These are phyloP conservation scores for Byssothecium circinans DNA, from an alignment of 2,329 filamentous ascomycete species.

Conservation along the genomic window DNA sequence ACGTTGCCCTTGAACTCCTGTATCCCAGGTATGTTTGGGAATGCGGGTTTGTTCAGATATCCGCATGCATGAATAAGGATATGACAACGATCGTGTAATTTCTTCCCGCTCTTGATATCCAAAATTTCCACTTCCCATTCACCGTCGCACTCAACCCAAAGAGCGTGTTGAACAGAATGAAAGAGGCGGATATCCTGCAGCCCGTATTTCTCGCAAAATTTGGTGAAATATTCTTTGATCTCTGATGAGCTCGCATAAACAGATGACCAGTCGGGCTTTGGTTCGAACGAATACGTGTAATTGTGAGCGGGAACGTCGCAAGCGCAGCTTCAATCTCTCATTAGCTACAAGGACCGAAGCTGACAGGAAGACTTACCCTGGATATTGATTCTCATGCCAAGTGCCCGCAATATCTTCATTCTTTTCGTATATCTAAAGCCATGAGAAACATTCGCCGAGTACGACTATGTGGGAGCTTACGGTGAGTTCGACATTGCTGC, in stretches of 20 bases:
- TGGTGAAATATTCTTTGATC: constrained; percentile 53
- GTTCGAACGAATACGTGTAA: constrained; percentile 50
- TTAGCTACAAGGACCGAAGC: too few relatives aligned
- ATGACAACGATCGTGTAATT: constrained; percentile 50
- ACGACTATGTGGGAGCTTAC: background rate
- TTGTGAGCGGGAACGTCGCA: constrained; percentile 52
- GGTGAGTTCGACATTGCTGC: constrained; percentile 49
- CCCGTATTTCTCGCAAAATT: constrained; percentile 57
- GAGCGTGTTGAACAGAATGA: constrained; percentile 50
- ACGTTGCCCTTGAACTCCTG: constrained; percentile 50
- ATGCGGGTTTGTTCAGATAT: constrained; percentile 45
- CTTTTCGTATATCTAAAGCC: constrained; percentile 48
- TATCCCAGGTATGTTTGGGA: constrained; percentile 46
- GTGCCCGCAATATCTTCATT: constrained; percentile 46
- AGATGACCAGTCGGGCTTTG: constrained; percentile 52
- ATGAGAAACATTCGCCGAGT: background rate
- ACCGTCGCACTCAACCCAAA: constrained; percentile 54
- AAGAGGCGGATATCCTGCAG: constrained; percentile 54
- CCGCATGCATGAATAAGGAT: constrained; percentile 50
- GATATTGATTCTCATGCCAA: constrained; percentile 51
- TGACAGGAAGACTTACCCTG: constrained; percentile 20
- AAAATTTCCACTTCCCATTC: constrained; percentile 54
- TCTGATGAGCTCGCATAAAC: constrained; percentile 52
- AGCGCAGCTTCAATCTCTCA: constrained; percentile 34
- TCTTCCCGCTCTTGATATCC: constrained; percentile 41